Evolutionary conservation across 805 yeast species (phyloP).

Genomic region (Suhomyces kilbournensis): DNA sequence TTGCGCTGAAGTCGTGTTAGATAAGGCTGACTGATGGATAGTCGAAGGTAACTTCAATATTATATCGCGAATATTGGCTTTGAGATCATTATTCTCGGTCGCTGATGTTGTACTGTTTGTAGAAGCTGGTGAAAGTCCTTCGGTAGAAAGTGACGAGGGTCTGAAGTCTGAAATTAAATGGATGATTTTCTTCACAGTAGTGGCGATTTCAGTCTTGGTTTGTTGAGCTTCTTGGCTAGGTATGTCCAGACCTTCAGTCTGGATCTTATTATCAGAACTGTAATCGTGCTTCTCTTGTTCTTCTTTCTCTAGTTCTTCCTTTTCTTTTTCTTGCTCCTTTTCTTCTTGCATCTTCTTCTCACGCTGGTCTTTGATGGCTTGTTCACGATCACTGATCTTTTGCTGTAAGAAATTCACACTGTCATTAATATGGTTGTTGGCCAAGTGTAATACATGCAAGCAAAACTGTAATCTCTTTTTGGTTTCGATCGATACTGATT

Average conservation of each 20-base stretch:
- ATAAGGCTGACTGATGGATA: conserved; percentile 54
- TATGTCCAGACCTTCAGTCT: conserved; percentile 11
- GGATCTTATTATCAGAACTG: conserved; percentile 26
- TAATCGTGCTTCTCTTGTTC: conserved; percentile 14
- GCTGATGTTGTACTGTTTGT: conserved; percentile 5
- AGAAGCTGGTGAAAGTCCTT: conserved; percentile 9
- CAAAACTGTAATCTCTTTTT: conserved; percentile 74
- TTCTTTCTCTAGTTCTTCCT: conserved; percentile 14
- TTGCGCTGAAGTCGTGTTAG: conserved; percentile 13
- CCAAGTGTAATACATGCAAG: conserved; percentile 73
- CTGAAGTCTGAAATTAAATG: conserved; percentile 78
- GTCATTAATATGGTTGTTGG: conserved; percentile 70
- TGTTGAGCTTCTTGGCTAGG: conserved; percentile 28
- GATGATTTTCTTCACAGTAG: conserved; percentile 86
- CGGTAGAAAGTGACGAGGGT: conserved; percentile 32
- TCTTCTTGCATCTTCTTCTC: conserved; percentile 7
- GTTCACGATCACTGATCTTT: conserved; percentile 46
- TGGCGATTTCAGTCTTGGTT: conserved; percentile 77
- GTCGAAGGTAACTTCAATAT: conserved; percentile 67
- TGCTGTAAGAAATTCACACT: conserved; percentile 63
- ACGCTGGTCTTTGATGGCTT: conserved; percentile 22
- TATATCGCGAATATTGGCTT: conserved; percentile 76
- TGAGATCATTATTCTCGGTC: conserved; percentile 23
- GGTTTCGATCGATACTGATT: conserved; percentile 60
- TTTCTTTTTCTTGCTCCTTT: conserved; percentile 10